Base-by-base conservation (phyloP, 306 rosid genomes). In the Sicyos edulis region DNA sequence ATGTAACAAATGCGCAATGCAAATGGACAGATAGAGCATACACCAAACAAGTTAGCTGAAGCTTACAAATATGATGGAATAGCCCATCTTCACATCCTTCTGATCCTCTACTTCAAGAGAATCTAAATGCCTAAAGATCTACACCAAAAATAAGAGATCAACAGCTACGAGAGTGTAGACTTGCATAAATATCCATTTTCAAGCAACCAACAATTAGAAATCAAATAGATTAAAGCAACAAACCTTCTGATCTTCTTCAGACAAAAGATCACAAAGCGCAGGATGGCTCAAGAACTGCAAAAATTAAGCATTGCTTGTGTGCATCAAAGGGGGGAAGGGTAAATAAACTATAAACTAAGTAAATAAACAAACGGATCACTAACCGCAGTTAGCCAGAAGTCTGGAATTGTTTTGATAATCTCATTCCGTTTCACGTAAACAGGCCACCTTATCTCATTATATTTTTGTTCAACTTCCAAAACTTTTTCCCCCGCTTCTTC, bases 211-310 rank as follows among this genome's bases (percentile, higher is more conserved):
- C 21, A 71, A 71, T 29, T 54, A 32, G 61, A 26, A 8, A 16
- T 22, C 44, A 14, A 14, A 45, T 40, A 67, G 45, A 54, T 70
- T 71, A 65, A 66, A 75, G 56, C 16, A 62, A 15, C 81, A 45
- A 67, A 86, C 95, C 95, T 81, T 84, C 78, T 81, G 86, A 77
- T 88, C 95, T 78, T 86, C 89, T 44, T 80, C 82, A 0, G 67
- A 83, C 82, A 88, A 77, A 77, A 88, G 79, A 59, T 86, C 91
- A 68, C 89, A 74, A 42, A 92, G 90, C 5, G 84, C 88, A 52
- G 98, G 98, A 81, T 92, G 96, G 81, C 96, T 86, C 84, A 90
- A 77, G 84, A 92, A 82, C 98, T 92, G 96, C 84, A 73, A 40
- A 53, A 71, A 52, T 17, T 77, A 54, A 12, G 57, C 73, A 76